phyloP scores from a whole-genome alignment of 495 filamentous ascomycete species.

The Hyaloscypha bicolor region DNA sequence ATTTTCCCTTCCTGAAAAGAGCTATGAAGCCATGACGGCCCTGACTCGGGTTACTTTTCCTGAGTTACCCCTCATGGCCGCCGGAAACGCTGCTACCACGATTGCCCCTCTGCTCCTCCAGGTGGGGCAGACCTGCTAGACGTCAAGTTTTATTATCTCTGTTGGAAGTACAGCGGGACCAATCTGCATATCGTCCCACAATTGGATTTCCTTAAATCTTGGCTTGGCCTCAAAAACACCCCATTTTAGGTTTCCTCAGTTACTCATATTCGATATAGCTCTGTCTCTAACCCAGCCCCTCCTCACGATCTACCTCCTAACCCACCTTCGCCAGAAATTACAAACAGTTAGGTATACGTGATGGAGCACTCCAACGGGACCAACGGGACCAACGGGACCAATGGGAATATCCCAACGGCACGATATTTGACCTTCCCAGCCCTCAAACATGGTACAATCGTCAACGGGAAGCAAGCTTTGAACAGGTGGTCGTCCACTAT shows the following conservation, averaged over 20 bases:
- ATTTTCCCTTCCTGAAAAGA: background rate
- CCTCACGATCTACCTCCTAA: background rate
- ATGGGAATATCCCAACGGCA: slow-evolving; percentile 39
- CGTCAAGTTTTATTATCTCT: background rate
- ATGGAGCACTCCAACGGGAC: background rate
- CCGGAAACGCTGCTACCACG: background rate
- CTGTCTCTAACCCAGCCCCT: background rate
- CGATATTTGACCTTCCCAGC: slow-evolving; percentile 65
- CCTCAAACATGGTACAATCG: slow-evolving; percentile 55
- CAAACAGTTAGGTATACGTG: background rate
- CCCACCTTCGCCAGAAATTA: background rate
- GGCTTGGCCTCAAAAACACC: background rate
- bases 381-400: background rate
- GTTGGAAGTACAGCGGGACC: background rate
- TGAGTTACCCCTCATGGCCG: background rate
- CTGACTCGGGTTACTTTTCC: background rate
- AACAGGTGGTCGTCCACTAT: slow-evolving; percentile 74
- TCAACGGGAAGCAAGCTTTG: slow-evolving; percentile 63
- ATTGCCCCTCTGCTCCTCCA: background rate
- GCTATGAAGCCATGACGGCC: background rate
- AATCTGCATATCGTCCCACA: background rate
- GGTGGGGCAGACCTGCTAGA: background rate
- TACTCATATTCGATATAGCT: background rate
- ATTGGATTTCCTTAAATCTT: background rate
- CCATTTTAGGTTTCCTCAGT: background rate